Base-by-base conservation (phyloP, 345 rosid species). In the Anacardium occidentale region DNA sequence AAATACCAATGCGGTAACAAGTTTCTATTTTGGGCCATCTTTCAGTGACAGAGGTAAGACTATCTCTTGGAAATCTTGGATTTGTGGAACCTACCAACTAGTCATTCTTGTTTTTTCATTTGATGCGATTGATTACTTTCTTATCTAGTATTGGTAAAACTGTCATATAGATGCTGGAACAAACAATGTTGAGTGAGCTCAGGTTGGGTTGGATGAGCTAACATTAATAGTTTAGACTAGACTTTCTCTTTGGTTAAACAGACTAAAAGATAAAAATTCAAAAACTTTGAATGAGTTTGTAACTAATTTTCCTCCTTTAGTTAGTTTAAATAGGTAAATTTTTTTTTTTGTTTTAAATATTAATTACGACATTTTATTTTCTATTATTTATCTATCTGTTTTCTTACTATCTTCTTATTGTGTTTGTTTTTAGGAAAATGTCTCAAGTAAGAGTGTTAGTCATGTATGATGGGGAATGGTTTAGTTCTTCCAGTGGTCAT, bases 361-460 rank as follows among this genome's bases (percentile, higher is more conserved):
- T 10, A 37, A 37, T 34, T 37, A 18, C 37, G 24, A 12, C 20
- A 34, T 32, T 32, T 47, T n/a, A n/a, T 22, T 50, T 12, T 63
- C 50, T 2, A 13, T 34, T 42, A 12, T 6, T 24, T 63, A 40
- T 42, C 44, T 1, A 3, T 15, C 3, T 29, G 64, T 34, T 42
- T 21, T 44, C 53, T 14, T 24, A 4, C 21, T 24, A 18, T 48
- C 40, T 26, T 48, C 42, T 1, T 14, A 24, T 9, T 17, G 10
- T 15, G 3, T 64, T 25, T 15, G 9, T 17, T 13, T 54, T 48
- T 56, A 65, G 69, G 56, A 65, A 65, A 65, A 65, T 65, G 69
- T 48, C 69, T 48, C 69, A 48, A 25, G 69, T 65, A n/a, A 48
- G 69, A 48, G 15, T 65, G 56, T 25, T 65, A 40, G 56, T 65